Conservation (phyloP, 768 basidiomycete species). For the Naganishia onofrii region DNA sequence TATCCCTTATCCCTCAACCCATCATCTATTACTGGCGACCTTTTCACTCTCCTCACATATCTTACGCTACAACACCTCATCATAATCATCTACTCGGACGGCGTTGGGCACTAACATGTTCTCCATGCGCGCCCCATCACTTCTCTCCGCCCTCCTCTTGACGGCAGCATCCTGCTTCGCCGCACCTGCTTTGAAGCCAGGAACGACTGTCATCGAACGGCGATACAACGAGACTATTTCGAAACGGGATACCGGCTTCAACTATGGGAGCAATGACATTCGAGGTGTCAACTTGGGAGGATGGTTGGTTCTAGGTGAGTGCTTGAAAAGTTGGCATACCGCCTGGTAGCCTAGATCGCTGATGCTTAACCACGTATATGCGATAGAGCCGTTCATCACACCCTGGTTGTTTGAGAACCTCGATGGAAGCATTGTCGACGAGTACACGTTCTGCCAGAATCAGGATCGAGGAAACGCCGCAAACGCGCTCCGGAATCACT, state of each 20-base stretch:
- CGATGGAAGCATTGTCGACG: slow-evolving; percentile 50
- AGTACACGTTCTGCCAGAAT: slow-evolving; percentile 48
- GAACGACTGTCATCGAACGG: slow-evolving; percentile 6
- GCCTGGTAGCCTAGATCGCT: too few species aligned
- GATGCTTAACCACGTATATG: too few species aligned
- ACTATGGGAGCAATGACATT: slow-evolving; percentile 46
- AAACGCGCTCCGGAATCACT: slow-evolving; percentile 14
- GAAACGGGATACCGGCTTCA: slow-evolving; percentile 45
- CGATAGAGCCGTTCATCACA: slow-evolving; percentile 49
- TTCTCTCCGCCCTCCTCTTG: slow-evolving; percentile 4
- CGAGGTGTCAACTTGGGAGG: slow-evolving; percentile 36
- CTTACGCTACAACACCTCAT: background rate
- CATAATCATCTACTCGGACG: background rate
- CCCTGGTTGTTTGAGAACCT: slow-evolving; percentile 48
- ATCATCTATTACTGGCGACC: too few species aligned
- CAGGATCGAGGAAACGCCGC: slow-evolving; percentile 36
- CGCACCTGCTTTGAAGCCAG: slow-evolving; percentile 5
- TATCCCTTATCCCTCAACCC: too few species aligned
- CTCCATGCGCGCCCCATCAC: background rate
- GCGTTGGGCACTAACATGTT: background rate
- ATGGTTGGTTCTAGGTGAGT: slow-evolving; percentile 32
- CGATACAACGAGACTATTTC: slow-evolving; percentile 23
- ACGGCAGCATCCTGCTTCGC: slow-evolving; percentile 9
- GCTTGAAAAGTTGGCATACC: background rate
- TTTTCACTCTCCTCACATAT: background rate